A percentile compares a stretch with the other conserved stretches of the same genome.
Conservation (phyloP, 768 basidiomycete genomes). For the Tylopilus rubrobrunneus region DNA sequence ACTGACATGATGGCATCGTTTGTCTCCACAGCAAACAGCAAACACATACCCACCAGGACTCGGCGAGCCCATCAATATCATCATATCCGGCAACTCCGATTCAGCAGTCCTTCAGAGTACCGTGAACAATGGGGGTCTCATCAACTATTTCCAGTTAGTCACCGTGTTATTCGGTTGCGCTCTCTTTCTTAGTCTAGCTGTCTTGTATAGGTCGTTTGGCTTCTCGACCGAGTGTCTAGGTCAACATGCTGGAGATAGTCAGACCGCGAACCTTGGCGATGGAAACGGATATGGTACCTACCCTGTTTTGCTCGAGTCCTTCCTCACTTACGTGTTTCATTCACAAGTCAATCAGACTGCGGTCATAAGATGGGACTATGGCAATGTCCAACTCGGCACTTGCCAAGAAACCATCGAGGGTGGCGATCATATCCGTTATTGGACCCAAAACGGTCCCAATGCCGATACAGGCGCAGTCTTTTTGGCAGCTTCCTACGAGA, state of each 20-base stretch:
- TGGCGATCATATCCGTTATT: constrained; percentile 87
- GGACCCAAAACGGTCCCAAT: constrained; percentile 68
- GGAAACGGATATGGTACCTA: constrained; percentile 66
- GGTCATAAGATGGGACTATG: constrained; percentile 84
- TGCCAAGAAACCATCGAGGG: constrained; percentile 84
- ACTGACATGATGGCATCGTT: neutral
- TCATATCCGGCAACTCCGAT: constrained; percentile 77
- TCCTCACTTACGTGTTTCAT: neutral
- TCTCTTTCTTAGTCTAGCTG: neutral
- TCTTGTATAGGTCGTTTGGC: constrained; percentile 50
- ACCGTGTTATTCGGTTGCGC: neutral
- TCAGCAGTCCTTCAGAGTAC: constrained; percentile 58
- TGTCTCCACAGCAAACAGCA: constrained; percentile 42
- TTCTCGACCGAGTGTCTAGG: constrained; percentile 82
- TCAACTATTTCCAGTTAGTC: constrained; percentile 78
- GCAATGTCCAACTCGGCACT: constrained; percentile 74
- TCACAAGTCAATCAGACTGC: constrained; percentile 70
- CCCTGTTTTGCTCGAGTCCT: constrained; percentile 2
- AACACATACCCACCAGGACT: constrained; percentile 65
- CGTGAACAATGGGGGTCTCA: constrained; percentile 62
- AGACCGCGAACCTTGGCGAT: constrained; percentile 79
- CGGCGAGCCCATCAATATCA: constrained; percentile 84
- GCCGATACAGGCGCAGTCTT: constrained; percentile 73
- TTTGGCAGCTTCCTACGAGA: constrained; percentile 72
- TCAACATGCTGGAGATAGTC: constrained; percentile 65